Evolutionary conservation across 176 grass and related monocot genomes (phyloP), one percentile per base, ranked within the genome.

Genomic region (Oryza longistaminata): DNA sequence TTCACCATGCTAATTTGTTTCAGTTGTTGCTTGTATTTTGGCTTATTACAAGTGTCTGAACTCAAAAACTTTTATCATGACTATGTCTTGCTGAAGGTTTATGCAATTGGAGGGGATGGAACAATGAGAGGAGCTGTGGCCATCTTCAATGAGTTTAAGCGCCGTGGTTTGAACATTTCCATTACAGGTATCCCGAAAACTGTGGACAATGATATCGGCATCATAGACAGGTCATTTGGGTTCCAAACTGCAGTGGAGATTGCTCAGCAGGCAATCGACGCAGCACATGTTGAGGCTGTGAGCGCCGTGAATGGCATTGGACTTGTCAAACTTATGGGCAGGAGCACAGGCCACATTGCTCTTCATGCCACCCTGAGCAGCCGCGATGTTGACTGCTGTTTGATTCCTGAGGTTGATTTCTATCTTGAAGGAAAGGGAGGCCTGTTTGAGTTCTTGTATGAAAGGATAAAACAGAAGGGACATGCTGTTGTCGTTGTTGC

Each of bases 261-360:
- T 19, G 89, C 96, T 29, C 96, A 94, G 73, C 87, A 95, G 71
- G 93, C 96, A 10, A 96, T 98, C 55, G 71, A 76, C 6, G 93
- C 93, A 2, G 91, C 96, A 67, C 93, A 94, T 79, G 92, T 92
- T 26, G 96, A 98, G 77, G 93, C 96, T 6, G 86, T 92, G 84
- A 95, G 96, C 1, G 93, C 96, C 0, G 93, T 98, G 44, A 98
- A 96, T 53, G 96, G 93, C 26, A 65, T 95, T 15, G 96, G 93
- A 4, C 89, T 98, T 22, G 96, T 98, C 87, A 95, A 98, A 77
- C 93, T 95, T 9, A 98, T 95, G 96, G 96, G 96, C n/a, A 89
- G 96, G 48, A 98, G 93, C 83, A 92, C 96, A 15, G 93, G 93
- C 1, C 96, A 98, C 81, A 98, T 94, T 66, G 89, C 91, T 10